These are phyloP conservation scores for Huntiella savannae DNA, from an alignment of 2,329 filamentous ascomycete species.

Conservation along the genomic window DNA sequence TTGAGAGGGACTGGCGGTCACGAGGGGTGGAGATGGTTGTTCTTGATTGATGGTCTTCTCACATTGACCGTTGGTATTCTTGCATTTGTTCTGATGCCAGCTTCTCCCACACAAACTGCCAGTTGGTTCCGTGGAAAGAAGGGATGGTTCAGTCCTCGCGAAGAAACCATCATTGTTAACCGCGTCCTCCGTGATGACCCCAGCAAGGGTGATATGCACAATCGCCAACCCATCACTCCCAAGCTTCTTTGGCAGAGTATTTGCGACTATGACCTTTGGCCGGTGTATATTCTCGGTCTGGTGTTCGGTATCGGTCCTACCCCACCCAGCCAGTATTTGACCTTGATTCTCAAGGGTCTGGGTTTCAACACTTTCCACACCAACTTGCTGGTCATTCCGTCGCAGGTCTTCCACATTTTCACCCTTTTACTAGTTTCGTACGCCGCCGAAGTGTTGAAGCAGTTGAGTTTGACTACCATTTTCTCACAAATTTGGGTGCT, in stretches of 20 bases:
- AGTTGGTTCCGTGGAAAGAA: constrained; percentile 33
- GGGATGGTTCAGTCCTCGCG: constrained; percentile 41
- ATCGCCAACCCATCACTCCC: constrained; percentile 34
- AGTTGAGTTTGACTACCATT: constrained; percentile 25
- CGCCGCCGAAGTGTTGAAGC: constrained; percentile 24
- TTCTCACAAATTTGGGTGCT: constrained; percentile 33
- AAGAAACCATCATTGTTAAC: constrained; percentile 43
- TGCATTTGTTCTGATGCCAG: constrained; percentile 36
- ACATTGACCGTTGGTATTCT: constrained; percentile 30
- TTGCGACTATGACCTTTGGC: constrained; percentile 39
- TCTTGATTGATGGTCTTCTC: constrained; percentile 33
- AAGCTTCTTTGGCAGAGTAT: constrained; percentile 31
- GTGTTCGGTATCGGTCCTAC: constrained; percentile 27
- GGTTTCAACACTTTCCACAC: constrained; percentile 33
- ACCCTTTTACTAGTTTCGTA: constrained; percentile 28
- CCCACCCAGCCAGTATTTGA: constrained; percentile 31
- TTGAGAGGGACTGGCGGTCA: constrained; percentile 20
- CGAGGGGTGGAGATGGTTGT: constrained; percentile 30
- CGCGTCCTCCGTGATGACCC: constrained; percentile 39
- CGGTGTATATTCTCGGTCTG: constrained; percentile 31
- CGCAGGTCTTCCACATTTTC: constrained; percentile 18
- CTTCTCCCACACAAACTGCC: constrained; percentile 29
- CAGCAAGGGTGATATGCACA: constrained; percentile 40
- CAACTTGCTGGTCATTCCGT: constrained; percentile 36
- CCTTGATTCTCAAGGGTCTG: constrained; percentile 29